Percentiles rank a stretch among this genome's conserved stretches.
phyloP scores from a whole-genome alignment of 805 yeast species.

The Ogataea polymorpha region DNA sequence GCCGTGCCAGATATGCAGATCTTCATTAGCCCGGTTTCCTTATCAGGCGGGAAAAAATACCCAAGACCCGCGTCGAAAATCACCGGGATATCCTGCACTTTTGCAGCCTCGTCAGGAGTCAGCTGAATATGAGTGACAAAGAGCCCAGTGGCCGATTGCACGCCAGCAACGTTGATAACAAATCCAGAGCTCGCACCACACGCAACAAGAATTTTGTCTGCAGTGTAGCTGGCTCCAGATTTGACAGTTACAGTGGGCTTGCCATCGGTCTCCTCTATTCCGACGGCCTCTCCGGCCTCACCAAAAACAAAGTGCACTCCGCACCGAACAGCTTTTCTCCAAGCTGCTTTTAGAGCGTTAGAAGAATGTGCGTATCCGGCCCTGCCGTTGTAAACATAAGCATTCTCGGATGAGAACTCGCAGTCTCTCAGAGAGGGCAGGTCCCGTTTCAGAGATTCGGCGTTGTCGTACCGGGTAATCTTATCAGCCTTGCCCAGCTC shows the following conservation, averaged over 20 bases:
- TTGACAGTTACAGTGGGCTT: conserved; percentile 23
- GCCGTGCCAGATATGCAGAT: conserved; percentile 39
- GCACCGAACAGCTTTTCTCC: conserved; percentile 23
- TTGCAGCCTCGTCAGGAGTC: conserved; percentile 34
- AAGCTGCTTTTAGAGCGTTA: conserved; percentile 35
- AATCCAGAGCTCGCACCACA: conserved; percentile 41
- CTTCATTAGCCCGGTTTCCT: conserved; percentile 34
- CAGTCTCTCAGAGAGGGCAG: conserved; percentile 18
- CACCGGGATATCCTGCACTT: conserved; percentile 38
- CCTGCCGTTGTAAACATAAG: conserved; percentile 34
- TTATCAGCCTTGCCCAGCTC: conserved; percentile 29
- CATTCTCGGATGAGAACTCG: conserved; percentile 10
- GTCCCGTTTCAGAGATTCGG: conserved; percentile 28
- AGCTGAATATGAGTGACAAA: conserved; percentile 39
- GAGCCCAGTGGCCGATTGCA: conserved; percentile 39
- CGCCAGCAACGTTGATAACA: conserved; percentile 31
- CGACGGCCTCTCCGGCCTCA: conserved; percentile 25
- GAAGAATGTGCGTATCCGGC: conserved; percentile 44
- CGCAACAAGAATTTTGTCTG: conserved; percentile 36
- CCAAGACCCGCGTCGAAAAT: conserved; percentile 45
- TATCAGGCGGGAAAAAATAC: conserved; percentile 49
- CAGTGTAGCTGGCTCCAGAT: conserved; percentile 31
- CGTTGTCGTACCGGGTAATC: conserved; percentile 29
- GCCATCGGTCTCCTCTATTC: conserved; percentile 10
- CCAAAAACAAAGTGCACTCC: conserved; percentile 39